Evolutionary conservation across 2,329 filamentous ascomycete species (phyloP), one percentile per base, ranked within the genome.

Genomic region (Colletotrichum tabaci): DNA sequence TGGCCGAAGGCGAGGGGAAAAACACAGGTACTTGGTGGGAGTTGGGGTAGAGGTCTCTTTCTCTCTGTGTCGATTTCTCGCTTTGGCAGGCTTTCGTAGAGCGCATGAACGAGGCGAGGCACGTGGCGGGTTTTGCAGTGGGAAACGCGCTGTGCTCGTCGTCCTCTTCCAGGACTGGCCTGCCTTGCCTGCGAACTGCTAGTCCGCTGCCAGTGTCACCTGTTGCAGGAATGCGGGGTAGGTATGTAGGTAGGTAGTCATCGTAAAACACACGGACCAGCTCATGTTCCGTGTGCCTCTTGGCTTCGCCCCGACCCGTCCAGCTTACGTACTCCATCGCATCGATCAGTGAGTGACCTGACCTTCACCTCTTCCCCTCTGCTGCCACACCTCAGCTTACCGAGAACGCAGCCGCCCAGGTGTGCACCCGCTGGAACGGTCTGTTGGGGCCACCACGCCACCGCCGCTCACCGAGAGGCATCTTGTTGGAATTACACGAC

Each of bases 171-270:
- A 49, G 65, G 57, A 67, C 60, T 23, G 66, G 66, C 30, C 46
- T 61, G 44, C 58, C 26, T 35, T 35, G 16, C 23, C 52, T 40
- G 42, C 38, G 49, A 50, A 63, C 66, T 38, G 52, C 50, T 63
- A 16, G 57, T 30, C 8, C 8, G 35, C 35, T 38, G 35, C 35
- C 35, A 38, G 35, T 57, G 57, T 57, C 65, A 67, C 44, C 66
- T 58, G 38, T 46, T 60, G 53, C 57, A 18, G 38, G 57, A 62
- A 71, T 71, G 63, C 67, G 67, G 67, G 67, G 67, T 71, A 62
- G 44, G n/a, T 21, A 12, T 5, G 4, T 23, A 50, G 10, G 49
- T 53, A 49, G 44, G n/a, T 13, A 21, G 13, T 18, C 52, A 46
- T 38, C 15, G 1, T 21, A 21, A n/a, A 38, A 13, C 18, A 35